Evolutionary conservation across 345 rosid genomes (phyloP).

Genomic region (Noccaea caerulescens): DNA sequence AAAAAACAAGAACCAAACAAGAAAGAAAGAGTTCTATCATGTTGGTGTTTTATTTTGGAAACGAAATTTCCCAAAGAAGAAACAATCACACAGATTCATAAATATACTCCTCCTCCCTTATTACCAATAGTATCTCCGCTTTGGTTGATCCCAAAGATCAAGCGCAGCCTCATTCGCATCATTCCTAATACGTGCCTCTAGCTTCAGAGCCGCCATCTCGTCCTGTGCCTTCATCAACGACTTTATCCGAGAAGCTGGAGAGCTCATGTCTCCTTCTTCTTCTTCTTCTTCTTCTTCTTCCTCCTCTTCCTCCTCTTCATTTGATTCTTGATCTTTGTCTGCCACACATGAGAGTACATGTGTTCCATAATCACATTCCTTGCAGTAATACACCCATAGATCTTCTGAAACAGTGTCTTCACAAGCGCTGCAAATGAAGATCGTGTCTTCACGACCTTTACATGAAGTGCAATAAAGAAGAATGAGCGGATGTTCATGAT

Average conservation of each 20-base stretch:
- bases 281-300: constrained; percentile 30
- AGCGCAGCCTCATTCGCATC: constrained; percentile 7
- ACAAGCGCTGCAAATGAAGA: constrained; percentile 25
- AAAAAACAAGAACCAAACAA: no score
- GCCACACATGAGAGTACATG: constrained; percentile 35
- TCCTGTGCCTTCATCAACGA: constrained; percentile 30
- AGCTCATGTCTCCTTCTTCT: no score
- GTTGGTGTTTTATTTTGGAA: no score
- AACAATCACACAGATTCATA: no score
- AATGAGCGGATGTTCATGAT: constrained; percentile 33
- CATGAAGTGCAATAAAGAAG: constrained; percentile 23
- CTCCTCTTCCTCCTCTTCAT: background rate
- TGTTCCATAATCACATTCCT: constrained; percentile 35
- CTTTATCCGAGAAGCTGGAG: constrained; percentile 11
- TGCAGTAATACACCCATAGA: constrained; percentile 39
- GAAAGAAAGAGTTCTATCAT: no score
- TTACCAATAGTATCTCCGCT: constrained; percentile 24
- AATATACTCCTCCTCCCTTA: no score
- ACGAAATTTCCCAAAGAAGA: no score
- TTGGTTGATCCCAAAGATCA: constrained; percentile 33
- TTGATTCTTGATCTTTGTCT: constrained; percentile 19
- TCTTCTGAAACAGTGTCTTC: constrained; percentile 28
- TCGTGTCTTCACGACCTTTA: constrained; percentile 23
- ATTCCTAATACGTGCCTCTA: constrained; percentile 27
- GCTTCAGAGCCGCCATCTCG: constrained; percentile 27